These are phyloP conservation scores for Vanrija pseudolonga DNA, from an alignment of 1,284 basidiomycete species.

Conservation along the genomic window DNA sequence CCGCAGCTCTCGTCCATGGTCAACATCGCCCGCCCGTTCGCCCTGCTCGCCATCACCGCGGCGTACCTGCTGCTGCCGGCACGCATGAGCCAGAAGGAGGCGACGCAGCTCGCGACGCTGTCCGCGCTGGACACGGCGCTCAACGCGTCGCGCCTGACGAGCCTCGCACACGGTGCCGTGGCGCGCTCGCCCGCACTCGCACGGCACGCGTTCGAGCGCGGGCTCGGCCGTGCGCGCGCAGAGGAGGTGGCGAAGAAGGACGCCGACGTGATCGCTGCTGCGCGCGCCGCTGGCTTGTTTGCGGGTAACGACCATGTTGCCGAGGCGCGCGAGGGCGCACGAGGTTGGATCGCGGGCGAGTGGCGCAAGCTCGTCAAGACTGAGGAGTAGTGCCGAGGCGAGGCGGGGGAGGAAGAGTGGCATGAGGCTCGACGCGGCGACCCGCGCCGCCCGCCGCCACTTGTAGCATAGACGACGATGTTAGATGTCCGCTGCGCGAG, in stretches of 20 bases:
- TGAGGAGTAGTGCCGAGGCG: constrained; percentile 20
- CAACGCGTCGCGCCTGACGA: constrained; percentile 18
- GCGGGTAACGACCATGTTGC: not conserved
- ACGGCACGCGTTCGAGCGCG: not conserved
- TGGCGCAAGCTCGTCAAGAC: constrained; percentile 19
- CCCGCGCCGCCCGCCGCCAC: no score
- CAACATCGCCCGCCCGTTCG: constrained; percentile 20
- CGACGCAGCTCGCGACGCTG: not conserved
- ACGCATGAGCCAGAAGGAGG: constrained; percentile 1
- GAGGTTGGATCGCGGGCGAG: constrained; percentile 14
- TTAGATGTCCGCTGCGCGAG: no score
- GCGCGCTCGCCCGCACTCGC: constrained; percentile 9
- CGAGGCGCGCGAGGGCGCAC: constrained; percentile 1
- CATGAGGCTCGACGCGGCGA: no score
- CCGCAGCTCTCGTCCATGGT: constrained; percentile 28
- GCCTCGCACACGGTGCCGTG: constrained; percentile 18
- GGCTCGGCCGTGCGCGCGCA: not conserved
- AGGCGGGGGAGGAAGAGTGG: no score
- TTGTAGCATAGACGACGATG: no score
- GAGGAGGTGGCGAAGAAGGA: constrained; percentile 4
- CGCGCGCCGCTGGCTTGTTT: not conserved
- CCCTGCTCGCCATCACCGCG: constrained; percentile 24
- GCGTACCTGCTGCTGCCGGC: constrained; percentile 32
- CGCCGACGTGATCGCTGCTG: constrained; percentile 1
- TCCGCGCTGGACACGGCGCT: constrained; percentile 7